A percentile compares a stretch with the other conserved stretches of the same genome.
Evolutionary conservation across 139 green algal genomes (phyloP).

Genomic region (Dunaliella sp.): DNA sequence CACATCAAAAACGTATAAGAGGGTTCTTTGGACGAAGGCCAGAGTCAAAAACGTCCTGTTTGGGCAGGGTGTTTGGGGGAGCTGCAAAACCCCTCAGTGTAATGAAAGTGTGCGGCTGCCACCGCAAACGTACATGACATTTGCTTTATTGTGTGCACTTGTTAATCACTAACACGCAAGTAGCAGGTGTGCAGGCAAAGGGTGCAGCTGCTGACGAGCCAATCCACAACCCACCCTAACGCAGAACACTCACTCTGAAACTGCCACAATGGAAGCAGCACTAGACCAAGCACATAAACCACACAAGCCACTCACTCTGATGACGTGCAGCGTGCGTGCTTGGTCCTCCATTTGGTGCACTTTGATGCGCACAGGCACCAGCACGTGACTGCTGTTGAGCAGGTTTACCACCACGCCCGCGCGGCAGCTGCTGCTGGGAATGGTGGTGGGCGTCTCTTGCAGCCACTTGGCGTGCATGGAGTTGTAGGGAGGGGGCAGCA

Average conservation of each 20-base stretch:
- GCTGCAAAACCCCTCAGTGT: too few relatives aligned
- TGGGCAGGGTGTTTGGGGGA: too few relatives aligned
- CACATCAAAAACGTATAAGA: too few relatives aligned
- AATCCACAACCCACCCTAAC: too few relatives aligned
- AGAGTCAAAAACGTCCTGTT: too few relatives aligned
- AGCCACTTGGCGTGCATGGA: conserved; percentile 43
- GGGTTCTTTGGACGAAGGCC: too few relatives aligned
- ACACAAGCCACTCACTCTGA: conserved; percentile 19
- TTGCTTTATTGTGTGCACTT: background rate
- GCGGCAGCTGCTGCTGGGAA: conserved; percentile 30
- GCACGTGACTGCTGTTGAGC: conserved; percentile 12
- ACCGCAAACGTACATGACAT: background rate
- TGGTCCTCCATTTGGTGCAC: conserved; percentile 21
- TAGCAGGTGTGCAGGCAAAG: background rate
- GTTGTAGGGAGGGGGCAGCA: conserved; percentile 39
- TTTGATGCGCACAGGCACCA: conserved; percentile 33
- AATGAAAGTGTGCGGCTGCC: too few relatives aligned
- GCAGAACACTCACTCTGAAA: too few relatives aligned
- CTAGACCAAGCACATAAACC: background rate
- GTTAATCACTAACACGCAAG: background rate
- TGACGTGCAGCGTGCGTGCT: conserved; percentile 26
- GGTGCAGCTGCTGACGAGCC: background rate
- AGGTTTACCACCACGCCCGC: conserved; percentile 38
- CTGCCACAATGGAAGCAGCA: background rate
- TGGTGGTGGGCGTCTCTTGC: conserved; percentile 6